A percentile compares a stretch with the other conserved stretches of the same genome.
Conservation (phyloP, 129 eudicot species). For the Sambucus nigra region DNA sequence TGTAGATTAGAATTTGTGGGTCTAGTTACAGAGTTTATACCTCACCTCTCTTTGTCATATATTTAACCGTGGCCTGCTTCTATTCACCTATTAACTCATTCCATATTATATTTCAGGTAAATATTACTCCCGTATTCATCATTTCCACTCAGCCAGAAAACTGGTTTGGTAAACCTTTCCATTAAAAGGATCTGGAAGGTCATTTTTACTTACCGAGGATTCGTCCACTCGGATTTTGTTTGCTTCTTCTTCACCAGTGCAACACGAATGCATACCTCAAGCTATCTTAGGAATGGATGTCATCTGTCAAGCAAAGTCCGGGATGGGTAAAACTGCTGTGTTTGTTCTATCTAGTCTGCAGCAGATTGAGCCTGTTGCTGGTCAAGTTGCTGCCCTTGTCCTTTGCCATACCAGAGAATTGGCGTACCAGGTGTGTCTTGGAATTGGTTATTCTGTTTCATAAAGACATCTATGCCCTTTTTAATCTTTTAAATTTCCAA, state of each 20-base stretch:
- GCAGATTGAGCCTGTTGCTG: slow-evolving; percentile 57
- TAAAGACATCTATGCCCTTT: too few species aligned
- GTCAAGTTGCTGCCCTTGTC: slow-evolving; percentile 64
- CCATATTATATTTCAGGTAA: slow-evolving; percentile 45
- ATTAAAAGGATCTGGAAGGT: slow-evolving; percentile 23
- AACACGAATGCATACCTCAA: slow-evolving; percentile 69
- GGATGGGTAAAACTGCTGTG: slow-evolving; percentile 70
- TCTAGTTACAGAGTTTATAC: neutral
- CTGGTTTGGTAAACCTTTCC: slow-evolving; percentile 10
- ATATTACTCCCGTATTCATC: slow-evolving; percentile 23
- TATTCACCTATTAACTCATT: neutral
- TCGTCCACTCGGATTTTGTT: slow-evolving; percentile 50
- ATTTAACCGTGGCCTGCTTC: neutral
- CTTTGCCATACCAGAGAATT: slow-evolving; percentile 62
- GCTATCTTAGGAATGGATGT: slow-evolving; percentile 73
- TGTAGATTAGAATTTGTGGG: neutral
- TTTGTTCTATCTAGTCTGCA: slow-evolving; percentile 57
- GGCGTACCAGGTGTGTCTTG: slow-evolving; percentile 63
- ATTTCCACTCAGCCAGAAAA: slow-evolving; percentile 28
- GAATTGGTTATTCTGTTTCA: too few species aligned
- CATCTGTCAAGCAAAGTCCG: slow-evolving; percentile 66
- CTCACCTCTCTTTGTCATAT: neutral
- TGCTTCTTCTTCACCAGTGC: slow-evolving; percentile 59
- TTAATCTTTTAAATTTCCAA: neutral
- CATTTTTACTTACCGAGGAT: slow-evolving; percentile 42